Evolutionary conservation across 2,329 filamentous ascomycete species (phyloP), one percentile per base, ranked within the genome.

Genomic region (Zasmidium angulare): DNA sequence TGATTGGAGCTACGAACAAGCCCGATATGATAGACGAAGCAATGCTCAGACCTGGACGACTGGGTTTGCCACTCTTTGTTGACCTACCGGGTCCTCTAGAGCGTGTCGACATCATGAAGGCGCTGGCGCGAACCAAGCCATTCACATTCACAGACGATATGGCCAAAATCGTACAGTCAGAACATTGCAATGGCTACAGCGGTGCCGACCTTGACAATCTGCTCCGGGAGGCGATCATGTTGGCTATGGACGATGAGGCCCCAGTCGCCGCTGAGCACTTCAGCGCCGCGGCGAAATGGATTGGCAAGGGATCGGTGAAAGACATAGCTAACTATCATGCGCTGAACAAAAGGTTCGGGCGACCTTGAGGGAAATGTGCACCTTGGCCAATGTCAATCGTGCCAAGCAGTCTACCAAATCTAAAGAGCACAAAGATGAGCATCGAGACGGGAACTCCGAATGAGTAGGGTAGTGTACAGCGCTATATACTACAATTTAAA

Each of bases 1-100:
- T 99, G 17, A 91, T 99, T 59, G 95, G 90, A 22, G 95, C 95
- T 0, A 98, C 95, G 1, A 99, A 99, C 74, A 82, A 95, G 0
- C 93, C 93, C 0, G 93, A 98, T 71, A 96, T 96, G 78, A 98
- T 99, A 66, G 95, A 99, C 73, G 87, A 91, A 1, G 95, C 95
- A 1, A 96, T 99, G 86, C 83, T 98, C 11, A 88, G 95, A 1
- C 93, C 95, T 0, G 95, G 95, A 0, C 88, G 95, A 23, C 82
- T 99, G 1, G 93, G 93, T 64, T 93, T 89, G 0, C 85, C 89
- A n/a, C 82, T 98, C 23, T 97, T 93, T 67, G 89, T 99, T 43
- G 93, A 95, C 69, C 78, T 98, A 0, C 95, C 95, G 0, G 88
- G 86, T 23, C 80, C 88, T 0, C 82, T 87, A 7, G 92, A 96